These are phyloP conservation scores for Codiaeum variegatum DNA, from an alignment of 441 rosid genomes.

Conservation along the genomic window DNA sequence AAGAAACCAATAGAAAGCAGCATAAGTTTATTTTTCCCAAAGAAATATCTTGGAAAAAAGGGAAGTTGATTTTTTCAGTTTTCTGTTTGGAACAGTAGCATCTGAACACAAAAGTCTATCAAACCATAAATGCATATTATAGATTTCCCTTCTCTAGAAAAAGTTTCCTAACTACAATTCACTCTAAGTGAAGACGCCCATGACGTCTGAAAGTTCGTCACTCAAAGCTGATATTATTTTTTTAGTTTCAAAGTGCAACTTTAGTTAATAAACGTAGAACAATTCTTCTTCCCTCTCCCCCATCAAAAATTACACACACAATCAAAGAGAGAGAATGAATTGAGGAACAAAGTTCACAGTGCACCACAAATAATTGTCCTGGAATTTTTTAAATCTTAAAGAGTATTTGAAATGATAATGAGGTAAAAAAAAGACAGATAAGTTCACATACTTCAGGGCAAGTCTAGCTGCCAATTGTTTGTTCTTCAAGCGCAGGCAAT, in stretches of 20 bases:
- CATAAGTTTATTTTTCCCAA: too few relatives aligned
- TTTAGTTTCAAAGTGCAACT: neutral
- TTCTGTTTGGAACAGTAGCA: neutral
- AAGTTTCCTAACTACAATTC: neutral
- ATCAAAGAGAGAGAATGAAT: neutral
- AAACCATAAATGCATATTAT: too few relatives aligned
- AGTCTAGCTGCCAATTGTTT: constrained; percentile 87
- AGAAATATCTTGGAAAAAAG: too few relatives aligned
- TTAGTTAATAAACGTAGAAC: neutral
- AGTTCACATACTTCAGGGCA: constrained; percentile 72
- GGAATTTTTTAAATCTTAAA: neutral
- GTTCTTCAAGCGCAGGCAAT: constrained; percentile 94
- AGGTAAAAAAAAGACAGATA: constrained; percentile 10
- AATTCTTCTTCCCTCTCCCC: neutral
- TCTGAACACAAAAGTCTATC: neutral
- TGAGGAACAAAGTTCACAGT: neutral
- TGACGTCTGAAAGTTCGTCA: neutral
- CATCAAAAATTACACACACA: neutral
- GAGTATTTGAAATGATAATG: constrained; percentile 3
- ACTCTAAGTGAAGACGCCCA: neutral
- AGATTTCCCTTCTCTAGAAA: neutral
- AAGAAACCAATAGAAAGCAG: too few relatives aligned
- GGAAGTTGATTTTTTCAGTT: too few relatives aligned
- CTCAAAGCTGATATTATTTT: neutral
- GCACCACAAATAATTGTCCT: neutral